Conservation (phyloP, 306 rosid genomes). For the Citrullus amarus region DNA sequence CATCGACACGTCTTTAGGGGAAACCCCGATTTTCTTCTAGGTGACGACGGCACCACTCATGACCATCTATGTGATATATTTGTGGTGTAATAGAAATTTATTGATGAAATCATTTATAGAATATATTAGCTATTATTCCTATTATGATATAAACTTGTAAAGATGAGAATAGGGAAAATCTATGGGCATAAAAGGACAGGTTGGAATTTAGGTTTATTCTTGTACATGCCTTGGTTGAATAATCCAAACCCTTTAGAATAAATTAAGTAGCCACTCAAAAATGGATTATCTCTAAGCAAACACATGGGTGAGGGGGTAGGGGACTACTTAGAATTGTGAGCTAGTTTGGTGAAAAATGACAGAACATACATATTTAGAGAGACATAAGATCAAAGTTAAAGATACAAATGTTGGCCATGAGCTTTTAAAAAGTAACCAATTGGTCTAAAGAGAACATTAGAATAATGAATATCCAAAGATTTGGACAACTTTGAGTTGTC, state of each 20-base stretch:
- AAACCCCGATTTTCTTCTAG: neutral
- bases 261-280: slow-evolving; percentile 6
- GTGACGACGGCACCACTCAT: neutral
- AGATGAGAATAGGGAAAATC: neutral
- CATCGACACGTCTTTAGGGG: neutral
- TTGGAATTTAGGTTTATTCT: neutral
- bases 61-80: neutral
- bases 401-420: slow-evolving; percentile 9
- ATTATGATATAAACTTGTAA: neutral
- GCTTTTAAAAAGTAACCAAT: slow-evolving; percentile 1
- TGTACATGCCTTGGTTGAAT: neutral
- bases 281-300: neutral
- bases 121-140: neutral
- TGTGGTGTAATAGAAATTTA: neutral
- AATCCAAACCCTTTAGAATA: slow-evolving; percentile 7
- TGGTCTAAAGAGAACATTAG: neutral
- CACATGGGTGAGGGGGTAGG: slow-evolving; percentile 3
- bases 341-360: slow-evolving; percentile 7
- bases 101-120: neutral
- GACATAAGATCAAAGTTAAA: slow-evolving; percentile 7
- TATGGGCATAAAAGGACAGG: neutral
- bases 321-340: slow-evolving; percentile 8
- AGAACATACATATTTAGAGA: neutral
- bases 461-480: neutral
- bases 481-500: slow-evolving; percentile 8